Conservation (phyloP, 768 basidiomycete genomes). For the Lepiota brunneoincarnata region DNA sequence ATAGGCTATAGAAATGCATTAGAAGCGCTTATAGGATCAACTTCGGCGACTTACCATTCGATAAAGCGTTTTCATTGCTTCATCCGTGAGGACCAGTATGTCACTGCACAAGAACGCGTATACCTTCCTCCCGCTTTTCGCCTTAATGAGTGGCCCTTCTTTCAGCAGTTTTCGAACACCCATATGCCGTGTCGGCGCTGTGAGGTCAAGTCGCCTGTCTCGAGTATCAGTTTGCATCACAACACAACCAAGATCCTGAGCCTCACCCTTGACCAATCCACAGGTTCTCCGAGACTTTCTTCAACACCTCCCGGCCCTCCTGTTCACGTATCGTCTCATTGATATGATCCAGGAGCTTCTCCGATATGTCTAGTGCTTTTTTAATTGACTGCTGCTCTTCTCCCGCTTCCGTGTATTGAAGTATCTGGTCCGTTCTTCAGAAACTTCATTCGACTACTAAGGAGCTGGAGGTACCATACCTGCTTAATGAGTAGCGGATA, state of each 20-base stretch:
- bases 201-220: slow-evolving; percentile 77
- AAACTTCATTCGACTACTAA: neutral
- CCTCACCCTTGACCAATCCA: slow-evolving; percentile 86
- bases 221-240: neutral
- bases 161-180: slow-evolving; percentile 78
- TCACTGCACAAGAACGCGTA: slow-evolving; percentile 85
- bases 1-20: slow-evolving; percentile 52
- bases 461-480: slow-evolving; percentile 28
- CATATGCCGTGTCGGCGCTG: slow-evolving; percentile 82
- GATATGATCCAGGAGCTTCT: slow-evolving; percentile 72
- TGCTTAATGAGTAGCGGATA: slow-evolving; percentile 90
- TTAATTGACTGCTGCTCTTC: slow-evolving; percentile 58
- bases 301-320: slow-evolving; percentile 77
- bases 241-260: neutral
- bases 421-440: slow-evolving; percentile 45
- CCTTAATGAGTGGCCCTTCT: slow-evolving; percentile 76
- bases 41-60: slow-evolving; percentile 61
- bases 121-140: slow-evolving; percentile 80
- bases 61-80: slow-evolving; percentile 65
- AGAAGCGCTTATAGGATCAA: neutral
- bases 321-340: slow-evolving; percentile 88
- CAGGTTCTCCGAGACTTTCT: slow-evolving; percentile 69
- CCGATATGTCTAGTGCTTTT: slow-evolving; percentile 57
- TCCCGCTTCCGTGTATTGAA: slow-evolving; percentile 72
- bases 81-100: slow-evolving; percentile 83